Evolutionary conservation across 208 protist genomes (phyloP).

Genomic region (Acanthamoeba sp.): DNA sequence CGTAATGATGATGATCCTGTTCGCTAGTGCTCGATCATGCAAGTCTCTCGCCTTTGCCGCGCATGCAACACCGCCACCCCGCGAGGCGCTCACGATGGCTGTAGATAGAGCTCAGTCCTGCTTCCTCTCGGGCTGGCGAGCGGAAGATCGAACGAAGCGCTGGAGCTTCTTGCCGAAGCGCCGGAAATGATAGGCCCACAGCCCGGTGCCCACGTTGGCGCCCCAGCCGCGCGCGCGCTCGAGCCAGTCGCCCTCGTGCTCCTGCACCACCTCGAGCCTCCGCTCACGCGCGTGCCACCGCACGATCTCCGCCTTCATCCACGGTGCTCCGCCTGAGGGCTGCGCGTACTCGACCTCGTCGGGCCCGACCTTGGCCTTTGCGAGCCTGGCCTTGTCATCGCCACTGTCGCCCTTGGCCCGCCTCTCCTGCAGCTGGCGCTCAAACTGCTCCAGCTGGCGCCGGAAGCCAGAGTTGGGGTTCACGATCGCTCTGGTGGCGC

Average conservation of each 20-base stretch:
- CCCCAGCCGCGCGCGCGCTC: not conserved
- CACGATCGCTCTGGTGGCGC: not conserved
- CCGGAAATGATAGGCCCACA: not conserved
- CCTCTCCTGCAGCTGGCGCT: not conserved
- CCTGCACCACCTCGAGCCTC: conserved; percentile 3
- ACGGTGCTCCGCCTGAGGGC: too few relatives aligned
- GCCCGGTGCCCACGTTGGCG: not conserved
- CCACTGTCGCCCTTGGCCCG: not conserved
- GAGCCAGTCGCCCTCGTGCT: not conserved
- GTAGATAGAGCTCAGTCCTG: too few relatives aligned
- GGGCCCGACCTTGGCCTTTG: not conserved
- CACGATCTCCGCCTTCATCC: not conserved
- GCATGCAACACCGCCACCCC: too few relatives aligned
- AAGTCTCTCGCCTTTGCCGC: too few relatives aligned
- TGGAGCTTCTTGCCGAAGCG: not conserved
- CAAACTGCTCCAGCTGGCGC: not conserved
- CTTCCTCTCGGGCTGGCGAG: too few relatives aligned
- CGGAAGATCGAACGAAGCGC: not conserved
- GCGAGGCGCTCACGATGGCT: too few relatives aligned
- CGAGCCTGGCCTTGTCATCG: not conserved
- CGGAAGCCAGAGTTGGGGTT: conserved; percentile 23
- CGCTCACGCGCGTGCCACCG: not conserved
- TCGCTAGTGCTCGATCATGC: too few relatives aligned
- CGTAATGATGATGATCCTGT: too few relatives aligned
- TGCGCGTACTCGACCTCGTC: not conserved